Percentiles rank a stretch among this genome's conserved stretches.
phyloP scores from a whole-genome alignment of 306 rosid genomes.

The Cicer bijugum region DNA sequence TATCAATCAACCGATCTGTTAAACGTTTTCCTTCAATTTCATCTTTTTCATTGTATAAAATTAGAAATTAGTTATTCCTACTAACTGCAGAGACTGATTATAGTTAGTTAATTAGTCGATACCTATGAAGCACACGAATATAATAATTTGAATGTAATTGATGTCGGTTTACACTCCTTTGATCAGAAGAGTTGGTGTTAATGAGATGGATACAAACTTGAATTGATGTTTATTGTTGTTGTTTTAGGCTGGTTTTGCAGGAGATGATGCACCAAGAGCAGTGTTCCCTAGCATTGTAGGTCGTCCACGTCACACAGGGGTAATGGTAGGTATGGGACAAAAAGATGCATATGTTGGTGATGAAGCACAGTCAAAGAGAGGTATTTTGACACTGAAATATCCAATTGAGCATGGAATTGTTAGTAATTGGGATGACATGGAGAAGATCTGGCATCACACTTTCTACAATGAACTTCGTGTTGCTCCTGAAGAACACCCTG shows the following conservation, averaged over 20 bases:
- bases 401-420: conserved; percentile 88
- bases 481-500: conserved; percentile 69
- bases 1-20: background rate
- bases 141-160: too few relatives aligned
- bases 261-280: conserved; percentile 97
- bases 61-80: too few relatives aligned
- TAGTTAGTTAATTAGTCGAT: too few relatives aligned
- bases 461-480: conserved; percentile 66
- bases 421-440: conserved; percentile 89
- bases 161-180: too few relatives aligned
- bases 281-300: conserved; percentile 98
- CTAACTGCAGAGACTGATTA: too few relatives aligned
- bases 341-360: conserved; percentile 98
- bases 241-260: conserved; percentile 87
- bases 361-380: conserved; percentile 96
- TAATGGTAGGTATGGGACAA: conserved; percentile 99
- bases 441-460: conserved; percentile 66
- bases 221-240: background rate
- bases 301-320: conserved; percentile 96
- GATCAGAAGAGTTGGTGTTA: too few relatives aligned
- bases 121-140: too few relatives aligned
- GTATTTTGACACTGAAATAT: conserved; percentile 87
- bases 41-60: too few relatives aligned
- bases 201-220: background rate
- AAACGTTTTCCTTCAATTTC: background rate